Conservation (phyloP, 148 eudicot species). For the Persicaria tinctoria region DNA sequence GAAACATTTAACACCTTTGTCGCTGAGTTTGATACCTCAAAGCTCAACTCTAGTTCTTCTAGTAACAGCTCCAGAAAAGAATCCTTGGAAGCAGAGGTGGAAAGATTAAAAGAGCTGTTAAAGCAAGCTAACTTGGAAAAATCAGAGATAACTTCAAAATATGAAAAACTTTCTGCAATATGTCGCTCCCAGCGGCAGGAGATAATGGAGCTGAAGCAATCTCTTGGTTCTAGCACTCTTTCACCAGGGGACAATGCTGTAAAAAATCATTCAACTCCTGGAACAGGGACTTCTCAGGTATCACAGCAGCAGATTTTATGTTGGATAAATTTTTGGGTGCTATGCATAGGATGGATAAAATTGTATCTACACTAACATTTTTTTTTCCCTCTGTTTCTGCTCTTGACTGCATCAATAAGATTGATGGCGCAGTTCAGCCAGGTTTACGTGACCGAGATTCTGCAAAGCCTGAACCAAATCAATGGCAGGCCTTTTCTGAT, state of each 20-base stretch:
- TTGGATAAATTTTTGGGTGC: neutral
- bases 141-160: constrained; percentile 71
- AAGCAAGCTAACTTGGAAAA: constrained; percentile 68
- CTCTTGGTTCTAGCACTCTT: constrained; percentile 54
- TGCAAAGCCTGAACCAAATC: constrained; percentile 39
- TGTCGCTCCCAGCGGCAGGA: constrained; percentile 91
- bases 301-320: neutral
- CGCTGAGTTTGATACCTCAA: constrained; percentile 66
- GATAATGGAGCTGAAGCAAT: constrained; percentile 85
- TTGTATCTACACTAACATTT: constrained; percentile 1
- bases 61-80: constrained; percentile 31
- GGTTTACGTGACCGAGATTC: constrained; percentile 33
- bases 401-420: neutral
- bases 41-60: constrained; percentile 37
- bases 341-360: neutral
- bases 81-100: constrained; percentile 52
- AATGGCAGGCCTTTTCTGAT: constrained; percentile 72
- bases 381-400: neutral
- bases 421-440: constrained; percentile 22
- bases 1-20: constrained; percentile 70
- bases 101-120: constrained; percentile 65
- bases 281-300: constrained; percentile 49
- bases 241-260: constrained; percentile 45
- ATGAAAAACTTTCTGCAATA: constrained; percentile 83
- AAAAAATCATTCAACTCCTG: constrained; percentile 30